Percentiles rank a stretch among this genome's conserved stretches.
Evolutionary conservation across 495 filamentous ascomycete species (phyloP).

Genomic region (Talaromyces liani): DNA sequence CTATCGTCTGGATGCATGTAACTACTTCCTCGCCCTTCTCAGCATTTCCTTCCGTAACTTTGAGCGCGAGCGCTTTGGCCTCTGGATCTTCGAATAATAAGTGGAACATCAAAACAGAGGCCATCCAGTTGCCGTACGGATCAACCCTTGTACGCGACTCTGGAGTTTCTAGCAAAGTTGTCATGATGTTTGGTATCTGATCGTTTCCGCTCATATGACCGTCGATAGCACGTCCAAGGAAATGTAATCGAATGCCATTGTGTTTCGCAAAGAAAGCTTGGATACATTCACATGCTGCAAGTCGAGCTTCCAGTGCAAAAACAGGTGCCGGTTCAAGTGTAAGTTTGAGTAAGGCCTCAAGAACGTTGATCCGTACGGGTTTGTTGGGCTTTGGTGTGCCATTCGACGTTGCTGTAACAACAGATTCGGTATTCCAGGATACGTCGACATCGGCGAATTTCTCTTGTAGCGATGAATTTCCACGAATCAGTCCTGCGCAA

Average conservation of each 20-base stretch:
- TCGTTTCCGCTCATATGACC: constrained; percentile 73
- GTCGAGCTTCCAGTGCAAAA: constrained; percentile 66
- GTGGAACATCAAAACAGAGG: constrained; percentile 81
- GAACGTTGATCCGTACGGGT: constrained; percentile 65
- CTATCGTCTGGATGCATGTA: constrained; percentile 83
- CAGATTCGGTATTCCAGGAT: constrained; percentile 26
- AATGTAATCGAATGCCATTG: constrained; percentile 70
- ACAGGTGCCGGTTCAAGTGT: constrained; percentile 60
- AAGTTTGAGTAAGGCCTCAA: constrained; percentile 87
- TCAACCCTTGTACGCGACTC: constrained; percentile 55
- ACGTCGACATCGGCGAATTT: constrained; percentile 70
- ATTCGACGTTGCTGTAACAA: constrained; percentile 26
- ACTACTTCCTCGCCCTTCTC: constrained; percentile 90
- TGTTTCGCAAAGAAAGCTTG: constrained; percentile 86
- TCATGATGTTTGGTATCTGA: constrained; percentile 85
- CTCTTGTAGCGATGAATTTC: constrained; percentile 74
- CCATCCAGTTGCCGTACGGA: constrained; percentile 89
- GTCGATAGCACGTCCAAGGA: constrained; percentile 81
- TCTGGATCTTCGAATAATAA: constrained; percentile 76
- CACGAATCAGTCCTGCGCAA: constrained; percentile 82
- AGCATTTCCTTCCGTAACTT: constrained; percentile 81
- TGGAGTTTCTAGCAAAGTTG: constrained; percentile 62
- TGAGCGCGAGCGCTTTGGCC: constrained; percentile 72
- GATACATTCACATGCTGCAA: constrained; percentile 82
- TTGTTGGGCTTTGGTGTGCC: constrained; percentile 40